Base-by-base conservation (phyloP, 257 asterid genomes). In the Asclepias syriaca region DNA sequence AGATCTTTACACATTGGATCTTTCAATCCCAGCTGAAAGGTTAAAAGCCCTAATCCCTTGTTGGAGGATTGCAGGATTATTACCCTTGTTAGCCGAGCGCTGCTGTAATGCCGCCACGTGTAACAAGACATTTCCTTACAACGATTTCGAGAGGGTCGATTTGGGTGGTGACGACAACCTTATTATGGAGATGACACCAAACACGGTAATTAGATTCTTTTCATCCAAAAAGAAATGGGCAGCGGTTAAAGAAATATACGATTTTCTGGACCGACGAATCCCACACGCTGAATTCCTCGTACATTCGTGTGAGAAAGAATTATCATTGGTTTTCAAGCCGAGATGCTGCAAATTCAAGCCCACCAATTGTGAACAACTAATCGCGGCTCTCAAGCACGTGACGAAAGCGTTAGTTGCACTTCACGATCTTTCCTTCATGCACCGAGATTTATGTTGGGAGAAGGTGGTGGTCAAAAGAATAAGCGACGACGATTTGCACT, bases 381-480 rank as follows among this genome's bases (percentile, higher is more conserved):
- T 84, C 10, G 88, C 81, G 29, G 79, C 88, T 9, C 74, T 84
- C 2, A 84, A 81, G 74, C 80, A 81, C 3, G 86, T 84, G 1
- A 81, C 88, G 7, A 84, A 81, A 66, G 85, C 88, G 0, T 67
- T 84, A 32, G 88, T 81, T 9, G 88, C 84, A 0, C 63, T 84
- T 32, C 86, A 84, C 50, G 88, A 84, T 39, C 69, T 81, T 0
- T 81, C 86, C 5, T 84, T 81, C 80, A 81, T 84, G 88, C 88
- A 84, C 19, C 72, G 86, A 39, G 85, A 81, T 39, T 70, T 84
- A 57, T 59, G 86, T 53, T 84, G 86, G 88, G 88, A 84, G 66
- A 84, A 84, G 7, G 81, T 84, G 21, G 83, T 84, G 21, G 67
- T 59, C 81, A 81, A 75, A 46, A 81, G 79, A 58, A 4, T 34